A percentile compares a stretch with the other conserved stretches of the same genome.
Conservation (phyloP, 352 stramenopile genomes). For the Saprolegnia parasitica region DNA sequence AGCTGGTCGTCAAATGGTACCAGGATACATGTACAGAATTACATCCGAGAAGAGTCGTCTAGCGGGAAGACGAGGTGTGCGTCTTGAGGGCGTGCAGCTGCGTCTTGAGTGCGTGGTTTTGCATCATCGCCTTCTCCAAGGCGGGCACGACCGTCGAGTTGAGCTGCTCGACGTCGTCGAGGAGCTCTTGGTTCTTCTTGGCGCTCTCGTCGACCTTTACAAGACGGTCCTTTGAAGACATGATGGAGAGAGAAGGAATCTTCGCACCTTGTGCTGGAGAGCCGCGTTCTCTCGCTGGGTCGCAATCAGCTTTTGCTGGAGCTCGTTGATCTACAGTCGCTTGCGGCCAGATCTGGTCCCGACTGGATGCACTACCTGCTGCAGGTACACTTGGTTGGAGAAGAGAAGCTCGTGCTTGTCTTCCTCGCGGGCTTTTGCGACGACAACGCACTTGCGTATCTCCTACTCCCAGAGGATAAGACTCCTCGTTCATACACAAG, state of each 20-base stretch:
- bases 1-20: too few species aligned
- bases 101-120: conserved; percentile 6
- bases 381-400: conserved; percentile 27
- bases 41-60: neutral
- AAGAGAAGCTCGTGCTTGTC: conserved; percentile 6
- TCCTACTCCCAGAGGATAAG: neutral
- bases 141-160: conserved; percentile 1
- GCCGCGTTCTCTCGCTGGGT: neutral
- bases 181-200: neutral
- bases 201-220: conserved; percentile 2
- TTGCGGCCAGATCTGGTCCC: neutral
- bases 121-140: conserved; percentile 16
- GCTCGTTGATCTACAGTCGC: conserved; percentile 19
- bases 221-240: too few species aligned
- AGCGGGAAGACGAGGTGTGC: neutral
- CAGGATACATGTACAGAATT: too few species aligned
- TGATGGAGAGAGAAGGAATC: too few species aligned
- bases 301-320: conserved; percentile 20
- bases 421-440: conserved; percentile 8
- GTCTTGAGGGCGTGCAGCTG: neutral
- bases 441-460: conserved; percentile 3
- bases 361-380: neutral
- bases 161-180: conserved; percentile 19
- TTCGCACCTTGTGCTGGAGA: neutral
- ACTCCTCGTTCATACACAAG: too few species aligned